Evolutionary conservation across 768 basidiomycete species (phyloP).

Genomic region (Nidularia pulvinata): DNA sequence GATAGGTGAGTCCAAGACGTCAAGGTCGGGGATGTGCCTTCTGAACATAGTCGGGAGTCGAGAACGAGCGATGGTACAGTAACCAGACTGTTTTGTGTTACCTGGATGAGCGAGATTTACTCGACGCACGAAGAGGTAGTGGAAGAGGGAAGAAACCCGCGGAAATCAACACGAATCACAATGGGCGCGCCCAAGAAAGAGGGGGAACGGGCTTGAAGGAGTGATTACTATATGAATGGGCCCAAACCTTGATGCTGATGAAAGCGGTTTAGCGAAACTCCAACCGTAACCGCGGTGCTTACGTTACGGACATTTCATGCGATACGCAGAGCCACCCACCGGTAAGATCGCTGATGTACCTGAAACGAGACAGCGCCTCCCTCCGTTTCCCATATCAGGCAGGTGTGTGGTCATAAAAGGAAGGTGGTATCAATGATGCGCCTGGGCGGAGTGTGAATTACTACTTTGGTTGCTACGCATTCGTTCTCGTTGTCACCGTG

Average conservation of each 20-base stretch:
- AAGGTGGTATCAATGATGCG: not conserved
- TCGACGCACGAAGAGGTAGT: too few species aligned
- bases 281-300: too few species aligned
- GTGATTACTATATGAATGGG: not conserved
- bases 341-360: not conserved
- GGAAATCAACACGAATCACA: not conserved
- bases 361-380: not conserved
- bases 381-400: not conserved
- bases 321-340: too few species aligned
- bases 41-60: slow-evolving; percentile 18
- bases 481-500: too few species aligned
- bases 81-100: slow-evolving; percentile 22
- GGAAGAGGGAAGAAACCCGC: too few species aligned
- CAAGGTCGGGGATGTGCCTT: slow-evolving; percentile 31
- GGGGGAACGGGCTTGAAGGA: not conserved
- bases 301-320: too few species aligned
- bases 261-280: too few species aligned
- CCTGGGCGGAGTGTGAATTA: not conserved
- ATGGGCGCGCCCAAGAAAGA: not conserved
- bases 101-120: not conserved
- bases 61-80: slow-evolving; percentile 9
- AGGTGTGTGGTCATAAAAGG: not conserved
- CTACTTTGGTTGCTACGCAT: too few species aligned
- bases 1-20: slow-evolving; percentile 35
- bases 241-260: not conserved